Evolutionary conservation across 2,329 filamentous ascomycete genomes (phyloP).

Genomic region (Bretziella fagacearum): DNA sequence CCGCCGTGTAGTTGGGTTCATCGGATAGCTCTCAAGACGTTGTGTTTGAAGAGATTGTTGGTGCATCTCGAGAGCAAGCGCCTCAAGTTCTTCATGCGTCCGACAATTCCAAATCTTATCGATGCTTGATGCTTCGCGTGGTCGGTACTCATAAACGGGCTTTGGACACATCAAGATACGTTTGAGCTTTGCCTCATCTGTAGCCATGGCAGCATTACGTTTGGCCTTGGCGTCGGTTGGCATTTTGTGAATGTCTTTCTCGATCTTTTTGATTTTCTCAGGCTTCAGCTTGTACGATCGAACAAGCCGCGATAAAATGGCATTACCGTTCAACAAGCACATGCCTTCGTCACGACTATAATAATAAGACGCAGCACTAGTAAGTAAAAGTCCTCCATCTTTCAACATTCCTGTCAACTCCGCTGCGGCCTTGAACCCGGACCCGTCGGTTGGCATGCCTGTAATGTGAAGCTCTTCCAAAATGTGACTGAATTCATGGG

Average conservation of each 20-base stretch:
- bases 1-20: no score
- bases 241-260: neutral
- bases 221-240: neutral
- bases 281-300: neutral
- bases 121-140: neutral
- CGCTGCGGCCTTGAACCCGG: slow-evolving; percentile 29
- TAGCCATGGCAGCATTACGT: neutral
- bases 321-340: slow-evolving; percentile 22
- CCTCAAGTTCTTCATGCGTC: neutral
- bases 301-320: neutral
- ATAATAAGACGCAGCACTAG: slow-evolving; percentile 27
- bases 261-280: neutral
- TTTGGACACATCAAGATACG: neutral
- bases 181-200: neutral
- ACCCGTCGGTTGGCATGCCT: slow-evolving; percentile 33
- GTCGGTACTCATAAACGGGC: neutral
- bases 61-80: neutral
- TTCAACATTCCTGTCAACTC: slow-evolving; percentile 36
- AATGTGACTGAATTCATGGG: slow-evolving; percentile 35
- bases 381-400: slow-evolving; percentile 35
- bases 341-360: slow-evolving; percentile 21
- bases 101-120: neutral
- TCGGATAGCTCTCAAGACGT: no score
- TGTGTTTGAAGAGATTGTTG: no score
- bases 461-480: slow-evolving; percentile 37